A percentile compares a stretch with the other conserved stretches of the same genome.
These are phyloP conservation scores for Gynandropsis gynandra DNA, from an alignment of 345 rosid species.

Conservation along the genomic window DNA sequence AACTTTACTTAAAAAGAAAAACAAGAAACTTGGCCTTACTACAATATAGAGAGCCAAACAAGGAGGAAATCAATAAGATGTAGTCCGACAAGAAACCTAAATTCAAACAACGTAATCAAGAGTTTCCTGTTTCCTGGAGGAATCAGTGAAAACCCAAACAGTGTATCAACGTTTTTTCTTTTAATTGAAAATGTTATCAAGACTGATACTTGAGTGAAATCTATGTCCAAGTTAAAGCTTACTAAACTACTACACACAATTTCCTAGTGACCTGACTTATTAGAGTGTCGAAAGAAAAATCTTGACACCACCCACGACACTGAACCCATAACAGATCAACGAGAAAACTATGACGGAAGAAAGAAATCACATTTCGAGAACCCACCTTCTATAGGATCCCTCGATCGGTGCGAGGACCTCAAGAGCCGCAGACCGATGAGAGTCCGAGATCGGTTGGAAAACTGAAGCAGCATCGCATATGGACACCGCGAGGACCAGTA, in stretches of 20 bases:
- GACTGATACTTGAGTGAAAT: no score
- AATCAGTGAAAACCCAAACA: no score
- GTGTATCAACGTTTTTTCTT: no score
- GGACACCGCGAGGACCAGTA: slow-evolving; percentile 36
- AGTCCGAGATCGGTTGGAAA: slow-evolving; percentile 69
- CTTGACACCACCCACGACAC: no score
- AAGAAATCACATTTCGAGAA: slow-evolving; percentile 10
- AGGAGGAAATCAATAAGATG: slow-evolving; percentile 10
- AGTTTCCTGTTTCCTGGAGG: no score
- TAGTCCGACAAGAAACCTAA: background rate
- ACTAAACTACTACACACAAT: no score
- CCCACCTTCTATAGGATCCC: slow-evolving; percentile 67
- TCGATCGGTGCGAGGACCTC: slow-evolving; percentile 54
- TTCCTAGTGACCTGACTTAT: no score
- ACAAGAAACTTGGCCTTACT: slow-evolving; percentile 4
- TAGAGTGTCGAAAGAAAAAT: no score
- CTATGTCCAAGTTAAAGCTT: no score
- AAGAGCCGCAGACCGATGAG: slow-evolving; percentile 90
- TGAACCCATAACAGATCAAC: background rate
- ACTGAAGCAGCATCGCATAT: slow-evolving; percentile 49
- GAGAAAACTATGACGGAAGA: background rate
- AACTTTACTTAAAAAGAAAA: background rate
- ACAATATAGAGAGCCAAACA: slow-evolving; percentile 3
- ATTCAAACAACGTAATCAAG: no score
- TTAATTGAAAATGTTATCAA: no score